Conservation (phyloP, 129 eudicot genomes). For the Helianthus tuberosus region DNA sequence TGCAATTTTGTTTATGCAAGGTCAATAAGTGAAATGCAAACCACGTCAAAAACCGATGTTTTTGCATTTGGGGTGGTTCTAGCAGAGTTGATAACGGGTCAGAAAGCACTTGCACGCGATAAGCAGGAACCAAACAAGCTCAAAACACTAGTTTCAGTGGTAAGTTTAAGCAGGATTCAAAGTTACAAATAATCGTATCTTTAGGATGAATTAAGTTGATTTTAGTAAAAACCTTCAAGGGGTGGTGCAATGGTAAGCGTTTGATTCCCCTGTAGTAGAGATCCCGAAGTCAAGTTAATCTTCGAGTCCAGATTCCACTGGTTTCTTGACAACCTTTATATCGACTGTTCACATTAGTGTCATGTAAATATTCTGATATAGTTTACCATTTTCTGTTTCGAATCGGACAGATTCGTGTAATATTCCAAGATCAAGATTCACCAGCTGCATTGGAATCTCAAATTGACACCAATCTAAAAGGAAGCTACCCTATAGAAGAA, state of each 20-base stretch:
- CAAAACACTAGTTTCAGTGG: slow-evolving; percentile 43
- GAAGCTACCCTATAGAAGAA: slow-evolving; percentile 44
- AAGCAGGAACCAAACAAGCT: slow-evolving; percentile 36
- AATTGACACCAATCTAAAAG: slow-evolving; percentile 34
- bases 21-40: slow-evolving; percentile 44
- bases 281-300: too few species aligned
- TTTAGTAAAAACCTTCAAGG: neutral
- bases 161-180: slow-evolving; percentile 19
- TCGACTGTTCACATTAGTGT: neutral
- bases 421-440: slow-evolving; percentile 39
- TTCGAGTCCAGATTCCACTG: neutral
- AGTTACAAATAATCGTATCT: neutral
- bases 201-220: neutral
- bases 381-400: neutral
- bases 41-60: slow-evolving; percentile 46
- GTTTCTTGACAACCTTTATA: neutral
- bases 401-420: slow-evolving; percentile 27
- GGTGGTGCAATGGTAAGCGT: too few species aligned
- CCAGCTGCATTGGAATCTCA: slow-evolving; percentile 38
- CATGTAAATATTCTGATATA: neutral
- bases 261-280: too few species aligned
- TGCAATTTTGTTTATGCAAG: slow-evolving; percentile 27
- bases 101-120: slow-evolving; percentile 45
- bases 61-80: slow-evolving; percentile 53
- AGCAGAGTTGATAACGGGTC: slow-evolving; percentile 47